phyloP scores from a whole-genome alignment of 1,284 basidiomycete species.

The Ganoderma leucocontextum region DNA sequence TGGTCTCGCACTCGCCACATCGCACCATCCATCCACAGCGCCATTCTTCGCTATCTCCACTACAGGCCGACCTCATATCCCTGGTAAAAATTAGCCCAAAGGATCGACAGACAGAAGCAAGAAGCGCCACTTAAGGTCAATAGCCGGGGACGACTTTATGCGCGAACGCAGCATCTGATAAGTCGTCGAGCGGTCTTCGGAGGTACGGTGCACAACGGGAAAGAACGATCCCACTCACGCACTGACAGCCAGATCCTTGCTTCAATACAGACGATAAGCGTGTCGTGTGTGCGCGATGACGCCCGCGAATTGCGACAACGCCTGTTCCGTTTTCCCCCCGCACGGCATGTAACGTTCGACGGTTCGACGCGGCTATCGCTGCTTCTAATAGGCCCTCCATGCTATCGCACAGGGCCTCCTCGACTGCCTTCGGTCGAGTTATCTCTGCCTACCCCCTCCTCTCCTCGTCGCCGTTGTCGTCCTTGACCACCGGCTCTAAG shows the following conservation, averaged over 20 bases:
- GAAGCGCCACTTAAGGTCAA: background rate
- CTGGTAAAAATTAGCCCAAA: background rate
- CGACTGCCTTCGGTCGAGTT: background rate
- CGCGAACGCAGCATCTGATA: background rate
- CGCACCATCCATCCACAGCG: background rate
- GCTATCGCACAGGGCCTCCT: background rate
- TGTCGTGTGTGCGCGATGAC: constrained; percentile 8
- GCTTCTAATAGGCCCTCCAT: constrained; percentile 9
- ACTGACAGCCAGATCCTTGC: background rate
- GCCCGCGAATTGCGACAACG: constrained; percentile 10
- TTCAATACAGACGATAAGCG: background rate
- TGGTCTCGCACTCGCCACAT: background rate
- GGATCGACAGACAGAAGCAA: background rate
- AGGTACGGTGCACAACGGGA: background rate
- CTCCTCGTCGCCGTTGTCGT: background rate
- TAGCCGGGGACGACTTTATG: background rate
- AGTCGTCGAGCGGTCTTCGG: background rate
- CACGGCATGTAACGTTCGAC: background rate
- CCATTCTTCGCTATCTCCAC: background rate
- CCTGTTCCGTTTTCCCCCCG: background rate
- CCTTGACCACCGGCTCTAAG: background rate
- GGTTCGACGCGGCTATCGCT: background rate
- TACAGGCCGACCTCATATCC: background rate
- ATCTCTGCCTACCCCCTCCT: background rate
- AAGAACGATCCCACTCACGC: background rate